These are phyloP conservation scores for Priceomyces medius DNA, from an alignment of 805 yeast genomes.

Conservation along the genomic window DNA sequence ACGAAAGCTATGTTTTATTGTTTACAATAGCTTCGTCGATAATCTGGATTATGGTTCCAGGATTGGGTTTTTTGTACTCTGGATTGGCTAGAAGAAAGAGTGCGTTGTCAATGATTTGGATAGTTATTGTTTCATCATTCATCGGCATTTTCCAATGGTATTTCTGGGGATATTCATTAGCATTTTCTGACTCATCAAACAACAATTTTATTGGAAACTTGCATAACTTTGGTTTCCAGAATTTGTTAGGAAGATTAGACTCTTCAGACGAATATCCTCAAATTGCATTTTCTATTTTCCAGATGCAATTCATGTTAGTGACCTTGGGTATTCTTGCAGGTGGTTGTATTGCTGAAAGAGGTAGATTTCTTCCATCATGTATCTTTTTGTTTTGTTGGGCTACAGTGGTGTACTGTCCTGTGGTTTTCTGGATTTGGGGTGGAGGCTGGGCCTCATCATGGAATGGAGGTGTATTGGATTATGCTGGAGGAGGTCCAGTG, in stretches of 20 bases:
- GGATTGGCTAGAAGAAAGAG: slow-evolving; percentile 88
- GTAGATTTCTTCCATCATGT: slow-evolving; percentile 81
- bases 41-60: slow-evolving; percentile 92
- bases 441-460: slow-evolving; percentile 83
- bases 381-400: slow-evolving; percentile 85
- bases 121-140: slow-evolving; percentile 67
- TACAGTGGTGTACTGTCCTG: slow-evolving; percentile 88
- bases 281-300: slow-evolving; percentile 80
- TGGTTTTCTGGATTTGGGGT: slow-evolving; percentile 97
- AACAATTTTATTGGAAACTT: slow-evolving; percentile 88
- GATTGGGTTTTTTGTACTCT: slow-evolving; percentile 86
- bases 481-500: slow-evolving; percentile 98
- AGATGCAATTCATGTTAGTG: slow-evolving; percentile 89
- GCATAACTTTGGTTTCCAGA: slow-evolving; percentile 76
- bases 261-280: slow-evolving; percentile 64
- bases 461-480: slow-evolving; percentile 89
- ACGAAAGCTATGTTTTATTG: slow-evolving; percentile 31
- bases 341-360: slow-evolving; percentile 84
- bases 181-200: slow-evolving; percentile 76
- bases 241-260: slow-evolving; percentile 52
- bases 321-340: slow-evolving; percentile 91
- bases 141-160: slow-evolving; percentile 90
- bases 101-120: slow-evolving; percentile 85
- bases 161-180: slow-evolving; percentile 96
- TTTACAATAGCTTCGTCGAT: slow-evolving; percentile 63